Evolutionary conservation across 345 rosid species (phyloP).

Genomic region (Pelargonium nanum): DNA sequence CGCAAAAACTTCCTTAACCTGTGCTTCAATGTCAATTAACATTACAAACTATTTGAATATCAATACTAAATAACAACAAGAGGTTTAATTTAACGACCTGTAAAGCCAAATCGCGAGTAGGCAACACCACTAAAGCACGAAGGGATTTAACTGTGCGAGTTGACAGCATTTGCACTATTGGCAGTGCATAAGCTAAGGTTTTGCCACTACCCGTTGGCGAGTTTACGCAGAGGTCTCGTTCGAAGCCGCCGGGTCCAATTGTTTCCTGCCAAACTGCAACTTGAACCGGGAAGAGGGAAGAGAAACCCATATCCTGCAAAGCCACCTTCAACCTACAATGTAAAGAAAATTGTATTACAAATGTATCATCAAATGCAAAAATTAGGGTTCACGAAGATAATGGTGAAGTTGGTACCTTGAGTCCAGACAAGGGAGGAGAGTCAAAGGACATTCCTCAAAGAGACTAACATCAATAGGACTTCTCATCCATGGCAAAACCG

Average conservation of each 20-base stretch:
- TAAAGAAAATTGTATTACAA: slow-evolving; percentile 1
- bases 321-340: slow-evolving; percentile 53
- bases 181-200: slow-evolving; percentile 84
- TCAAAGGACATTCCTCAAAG: slow-evolving; percentile 41
- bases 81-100: slow-evolving; percentile 37
- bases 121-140: slow-evolving; percentile 86
- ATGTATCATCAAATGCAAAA: neutral
- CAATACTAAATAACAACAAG: neutral
- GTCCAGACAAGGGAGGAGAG: slow-evolving; percentile 62
- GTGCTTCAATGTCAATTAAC: slow-evolving; percentile 1
- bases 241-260: slow-evolving; percentile 74
- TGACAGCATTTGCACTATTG: slow-evolving; percentile 64
- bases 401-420: slow-evolving; percentile 35
- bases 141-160: slow-evolving; percentile 59
- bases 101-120: slow-evolving; percentile 88
- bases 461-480: slow-evolving; percentile 55
- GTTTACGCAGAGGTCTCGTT: slow-evolving; percentile 78
- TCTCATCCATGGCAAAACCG: slow-evolving; percentile 93
- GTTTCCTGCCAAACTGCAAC: slow-evolving; percentile 93
- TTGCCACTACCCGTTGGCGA: slow-evolving; percentile 95
- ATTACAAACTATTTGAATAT: neutral
- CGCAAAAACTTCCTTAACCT: slow-evolving; percentile 89
- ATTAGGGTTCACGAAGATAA: neutral
- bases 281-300: slow-evolving; percentile 74
- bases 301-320: slow-evolving; percentile 48